Base-by-base conservation (phyloP, 2,329 filamentous ascomycete species). In the Fusarium algeriense region DNA sequence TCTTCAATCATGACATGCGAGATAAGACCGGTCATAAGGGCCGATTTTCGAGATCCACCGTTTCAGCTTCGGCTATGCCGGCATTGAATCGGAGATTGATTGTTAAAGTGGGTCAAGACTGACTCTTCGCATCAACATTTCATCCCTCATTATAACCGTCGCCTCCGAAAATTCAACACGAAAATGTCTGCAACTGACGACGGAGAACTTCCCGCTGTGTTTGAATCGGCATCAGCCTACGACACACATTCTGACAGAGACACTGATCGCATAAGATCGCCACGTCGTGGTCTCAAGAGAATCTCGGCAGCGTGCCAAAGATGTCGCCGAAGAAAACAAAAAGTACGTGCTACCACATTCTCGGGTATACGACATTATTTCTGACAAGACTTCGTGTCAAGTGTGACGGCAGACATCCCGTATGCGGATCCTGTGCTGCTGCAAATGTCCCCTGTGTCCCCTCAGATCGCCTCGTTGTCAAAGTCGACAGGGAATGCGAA, bases 291-390 rank as follows among this genome's bases (percentile, higher is more conserved):
- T 1, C 45, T 75, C 8, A 75, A 73, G 38, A 62, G 73, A 17
- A 71, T 63, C 12, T 70, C 73, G 4, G 73, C 73, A 1, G 73
- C 73, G 1, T 75, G 73, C 17, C 67, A 75, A 34, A 57, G 73
- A 60, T 75, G 73, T 12, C 73, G 73, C 8, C 68, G 73, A 10
- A 65, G 73, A 19, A 75, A 75, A 40, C 70, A 73, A 58, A 75
- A 75, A 55, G 69, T 66, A 66, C 19, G 70, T 45, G 34, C 26
- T n/a, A 23, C n/a, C 5, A 28, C 17, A 20, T 52, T 32, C 35
- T 23, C 14, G 17, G n/a, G 13, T n/a, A 15, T 12, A 12, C 48
- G 20, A 34, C 20, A 17, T 23, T 10, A 37, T 35, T 15, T 55
- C 43, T 64, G 19, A 59, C 44, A 26, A 23, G 11, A 20, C 9